These are phyloP conservation scores for Phyllosticta citrichinensis DNA, from an alignment of 2,329 filamentous ascomycete genomes.

Conservation along the genomic window DNA sequence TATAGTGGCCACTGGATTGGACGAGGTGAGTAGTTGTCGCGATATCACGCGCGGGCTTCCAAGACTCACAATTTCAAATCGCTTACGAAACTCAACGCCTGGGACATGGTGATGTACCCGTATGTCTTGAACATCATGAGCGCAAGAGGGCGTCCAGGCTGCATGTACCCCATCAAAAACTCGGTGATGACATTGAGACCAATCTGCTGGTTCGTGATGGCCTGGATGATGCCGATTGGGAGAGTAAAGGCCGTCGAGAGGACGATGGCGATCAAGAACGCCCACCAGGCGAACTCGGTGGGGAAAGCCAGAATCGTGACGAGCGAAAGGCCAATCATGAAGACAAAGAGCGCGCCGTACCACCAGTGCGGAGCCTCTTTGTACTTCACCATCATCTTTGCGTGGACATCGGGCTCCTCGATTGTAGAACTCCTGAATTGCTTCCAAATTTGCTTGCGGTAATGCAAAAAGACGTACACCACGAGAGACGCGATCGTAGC, in stretches of 20 bases:
- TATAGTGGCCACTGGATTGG: conserved; percentile 32
- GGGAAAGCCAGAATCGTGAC: conserved; percentile 19
- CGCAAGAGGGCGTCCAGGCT: conserved; percentile 14
- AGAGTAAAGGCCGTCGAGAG: conserved; percentile 16
- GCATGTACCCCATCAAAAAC: conserved; percentile 13
- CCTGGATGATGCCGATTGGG: conserved; percentile 19
- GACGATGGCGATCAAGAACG: conserved; percentile 19
- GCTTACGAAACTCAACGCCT: conserved; percentile 13
- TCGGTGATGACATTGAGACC: conserved; percentile 16
- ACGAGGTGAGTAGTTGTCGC: conserved; percentile 27
- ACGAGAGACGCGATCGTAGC: conserved; percentile 21
- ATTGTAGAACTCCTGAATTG: conserved; percentile 16
- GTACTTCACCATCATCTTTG: conserved; percentile 22
- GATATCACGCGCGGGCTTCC: conserved; percentile 30
- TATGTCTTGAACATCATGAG: conserved; percentile 36
- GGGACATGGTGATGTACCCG: conserved; percentile 24
- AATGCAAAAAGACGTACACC: conserved; percentile 16
- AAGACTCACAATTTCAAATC: conserved; percentile 32
- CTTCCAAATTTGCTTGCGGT: conserved; percentile 14
- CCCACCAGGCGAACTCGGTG: conserved; percentile 24
- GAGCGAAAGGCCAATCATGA: conserved; percentile 17
- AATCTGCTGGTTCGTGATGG: conserved; percentile 13
- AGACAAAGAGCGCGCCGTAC: conserved; percentile 17
- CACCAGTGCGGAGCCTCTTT: conserved; percentile 21
- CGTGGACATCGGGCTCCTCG: conserved; percentile 20